Percentiles rank a stretch among this genome's conserved stretches.
Conservation (phyloP, 139 green algal species). For the Auxenochlorella pyrenoidosa region DNA sequence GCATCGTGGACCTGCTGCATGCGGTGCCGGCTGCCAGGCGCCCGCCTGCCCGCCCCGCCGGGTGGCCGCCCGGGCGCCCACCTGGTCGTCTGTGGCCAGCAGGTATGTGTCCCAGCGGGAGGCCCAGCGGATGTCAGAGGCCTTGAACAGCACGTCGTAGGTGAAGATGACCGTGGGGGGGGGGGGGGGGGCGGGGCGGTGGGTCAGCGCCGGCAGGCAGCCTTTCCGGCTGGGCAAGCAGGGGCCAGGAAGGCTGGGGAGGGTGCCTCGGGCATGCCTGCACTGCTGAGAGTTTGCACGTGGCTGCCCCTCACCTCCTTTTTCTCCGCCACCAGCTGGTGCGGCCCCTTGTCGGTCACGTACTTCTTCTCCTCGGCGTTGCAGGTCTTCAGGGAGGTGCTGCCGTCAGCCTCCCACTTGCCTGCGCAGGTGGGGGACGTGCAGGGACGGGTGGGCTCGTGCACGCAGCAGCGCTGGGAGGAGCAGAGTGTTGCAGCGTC, state of each 20-base stretch:
- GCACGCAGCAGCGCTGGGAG: too few species aligned
- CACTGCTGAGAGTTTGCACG: too few species aligned
- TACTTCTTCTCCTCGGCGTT: conserved; percentile 81
- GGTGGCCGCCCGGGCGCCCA: too few species aligned
- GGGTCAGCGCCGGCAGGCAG: too few species aligned
- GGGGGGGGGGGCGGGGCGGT: too few species aligned
- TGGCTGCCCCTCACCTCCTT: conserved; percentile 78
- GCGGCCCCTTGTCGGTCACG: conserved; percentile 79
- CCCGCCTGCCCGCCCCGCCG: too few species aligned
- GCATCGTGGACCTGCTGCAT: too few species aligned
- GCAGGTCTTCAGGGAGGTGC: conserved; percentile 89
- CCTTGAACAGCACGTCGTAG: conserved; percentile 94
- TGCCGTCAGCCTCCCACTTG: conserved; percentile 66
- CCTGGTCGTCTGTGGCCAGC: conserved; percentile 95
- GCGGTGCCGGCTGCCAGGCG: too few species aligned
- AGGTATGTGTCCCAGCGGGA: conserved; percentile 99
- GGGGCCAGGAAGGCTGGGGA: too few species aligned
- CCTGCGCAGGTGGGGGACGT: neutral
- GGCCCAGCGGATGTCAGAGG: conserved; percentile 93
- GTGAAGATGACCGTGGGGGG: conserved; percentile 87
- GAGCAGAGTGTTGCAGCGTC: too few species aligned
- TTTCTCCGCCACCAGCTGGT: conserved; percentile 82
- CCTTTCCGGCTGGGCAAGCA: too few species aligned
- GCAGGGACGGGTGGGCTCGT: neutral
- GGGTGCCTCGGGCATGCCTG: too few species aligned